These are phyloP conservation scores for Talaromyces sp. DNA, from an alignment of 2,329 filamentous ascomycete species.

Conservation along the genomic window DNA sequence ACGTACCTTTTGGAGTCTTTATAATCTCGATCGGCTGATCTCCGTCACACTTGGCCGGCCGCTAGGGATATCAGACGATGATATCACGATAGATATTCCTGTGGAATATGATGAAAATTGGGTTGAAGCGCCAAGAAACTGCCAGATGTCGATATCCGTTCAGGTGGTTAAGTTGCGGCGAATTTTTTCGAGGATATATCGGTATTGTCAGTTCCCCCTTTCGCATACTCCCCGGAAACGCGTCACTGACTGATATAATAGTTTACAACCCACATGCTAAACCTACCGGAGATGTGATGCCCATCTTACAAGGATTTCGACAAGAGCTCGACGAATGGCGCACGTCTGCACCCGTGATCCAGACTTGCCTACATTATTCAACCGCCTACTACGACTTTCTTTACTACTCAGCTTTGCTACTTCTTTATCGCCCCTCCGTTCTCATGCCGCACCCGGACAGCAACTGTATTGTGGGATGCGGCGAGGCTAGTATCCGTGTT, in stretches of 20 bases:
- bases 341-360: conserved; percentile 31
- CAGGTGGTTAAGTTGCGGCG: conserved; percentile 34
- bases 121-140: conserved; percentile 31
- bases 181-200: conserved; percentile 37
- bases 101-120: conserved; percentile 39
- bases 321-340: conserved; percentile 38
- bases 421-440: conserved; percentile 36
- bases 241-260: conserved; percentile 16
- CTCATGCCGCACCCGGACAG: conserved; percentile 34
- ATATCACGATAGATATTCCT: conserved; percentile 36
- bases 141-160: conserved; percentile 35
- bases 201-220: conserved; percentile 27
- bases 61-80: conserved; percentile 38
- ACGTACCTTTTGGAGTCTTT: conserved; percentile 42
- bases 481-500: conserved; percentile 35
- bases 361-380: conserved; percentile 34
- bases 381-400: conserved; percentile 40
- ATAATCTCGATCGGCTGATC: conserved; percentile 41
- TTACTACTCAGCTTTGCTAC: conserved; percentile 35
- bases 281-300: conserved; percentile 23
- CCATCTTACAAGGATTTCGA: conserved; percentile 28
- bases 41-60: conserved; percentile 38
- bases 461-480: conserved; percentile 35
- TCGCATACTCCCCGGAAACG: neutral
- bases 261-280: conserved; percentile 33